Evolutionary conservation across 352 stramenopile genomes (phyloP).

Genomic region (Phytopythium kandeliae): DNA sequence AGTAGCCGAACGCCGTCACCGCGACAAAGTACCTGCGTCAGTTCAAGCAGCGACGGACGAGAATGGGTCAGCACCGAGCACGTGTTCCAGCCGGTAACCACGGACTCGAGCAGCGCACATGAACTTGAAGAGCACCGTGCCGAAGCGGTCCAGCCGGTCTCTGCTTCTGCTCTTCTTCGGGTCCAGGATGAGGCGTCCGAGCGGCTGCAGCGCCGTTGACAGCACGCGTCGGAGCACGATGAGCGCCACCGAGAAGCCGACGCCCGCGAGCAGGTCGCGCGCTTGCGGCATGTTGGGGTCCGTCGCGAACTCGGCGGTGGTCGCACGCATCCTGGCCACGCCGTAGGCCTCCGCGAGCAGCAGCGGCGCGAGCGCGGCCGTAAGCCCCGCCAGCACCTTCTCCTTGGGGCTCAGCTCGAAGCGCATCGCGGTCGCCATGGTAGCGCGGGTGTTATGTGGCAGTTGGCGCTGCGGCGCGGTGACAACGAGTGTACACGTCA

Average conservation of each 20-base stretch:
- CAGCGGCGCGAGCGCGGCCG: slow-evolving; percentile 20
- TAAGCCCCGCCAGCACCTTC: slow-evolving; percentile 25
- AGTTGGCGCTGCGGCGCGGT: no score
- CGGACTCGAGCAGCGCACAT: slow-evolving; percentile 9
- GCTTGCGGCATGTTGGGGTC: slow-evolving; percentile 26
- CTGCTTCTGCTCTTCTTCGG: slow-evolving; percentile 15
- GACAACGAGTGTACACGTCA: no score
- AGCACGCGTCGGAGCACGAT: slow-evolving; percentile 21
- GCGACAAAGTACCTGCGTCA: slow-evolving; percentile 19
- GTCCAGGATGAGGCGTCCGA: slow-evolving; percentile 16
- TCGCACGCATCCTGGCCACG: slow-evolving; percentile 23
- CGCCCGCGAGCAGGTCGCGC: slow-evolving; percentile 22
- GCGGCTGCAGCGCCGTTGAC: slow-evolving; percentile 14
- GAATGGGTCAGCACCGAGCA: slow-evolving; percentile 1
- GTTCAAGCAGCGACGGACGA: not conserved
- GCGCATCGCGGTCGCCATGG: slow-evolving; percentile 31
- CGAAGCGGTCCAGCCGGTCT: slow-evolving; percentile 27
- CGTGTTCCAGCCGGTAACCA: not conserved
- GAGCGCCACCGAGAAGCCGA: slow-evolving; percentile 21
- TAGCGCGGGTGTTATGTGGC: slow-evolving; percentile 6
- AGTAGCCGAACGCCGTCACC: slow-evolving; percentile 28
- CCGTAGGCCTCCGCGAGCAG: slow-evolving; percentile 23
- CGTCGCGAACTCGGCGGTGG: slow-evolving; percentile 16
- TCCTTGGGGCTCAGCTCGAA: slow-evolving; percentile 28
- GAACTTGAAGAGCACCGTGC: slow-evolving; percentile 33